Evolutionary conservation across 208 protist genomes (phyloP).

Genomic region (Acanthamoeba lenticulata): DNA sequence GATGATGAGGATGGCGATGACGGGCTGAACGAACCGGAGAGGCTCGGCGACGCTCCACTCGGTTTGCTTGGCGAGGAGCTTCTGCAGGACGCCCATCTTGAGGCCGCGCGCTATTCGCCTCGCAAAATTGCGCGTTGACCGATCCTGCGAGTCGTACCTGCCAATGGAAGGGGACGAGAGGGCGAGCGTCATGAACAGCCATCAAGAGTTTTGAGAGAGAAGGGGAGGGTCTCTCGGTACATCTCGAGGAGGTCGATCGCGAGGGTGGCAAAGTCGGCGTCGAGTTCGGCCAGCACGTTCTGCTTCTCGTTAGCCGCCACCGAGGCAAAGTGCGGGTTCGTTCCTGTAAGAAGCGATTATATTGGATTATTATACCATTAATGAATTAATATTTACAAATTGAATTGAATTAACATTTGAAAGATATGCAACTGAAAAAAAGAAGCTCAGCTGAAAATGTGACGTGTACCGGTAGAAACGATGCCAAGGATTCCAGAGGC

Average conservation of each 20-base stretch:
- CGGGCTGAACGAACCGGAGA: background rate
- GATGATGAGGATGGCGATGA: background rate
- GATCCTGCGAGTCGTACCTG: slow-evolving; percentile 32
- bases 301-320: slow-evolving; percentile 44
- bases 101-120: background rate
- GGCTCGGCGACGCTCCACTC: slow-evolving; percentile 18
- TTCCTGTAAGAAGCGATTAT: background rate
- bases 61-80: background rate
- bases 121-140: background rate
- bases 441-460: too few species aligned
- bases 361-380: background rate
- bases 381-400: too few species aligned
- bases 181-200: background rate
- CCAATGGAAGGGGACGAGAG: background rate
- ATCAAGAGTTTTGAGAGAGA: background rate
- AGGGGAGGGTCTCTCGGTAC: background rate
- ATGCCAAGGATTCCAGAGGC: background rate
- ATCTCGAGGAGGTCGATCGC: background rate
- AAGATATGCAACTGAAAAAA: too few species aligned
- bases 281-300: slow-evolving; percentile 1
- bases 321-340: slow-evolving; percentile 9
- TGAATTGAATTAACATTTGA: too few species aligned
- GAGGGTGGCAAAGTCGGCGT: background rate
- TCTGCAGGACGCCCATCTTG: background rate
- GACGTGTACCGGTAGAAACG: background rate